These are phyloP conservation scores for Syzygium malaccense DNA, from an alignment of 441 rosid genomes.

Conservation along the genomic window DNA sequence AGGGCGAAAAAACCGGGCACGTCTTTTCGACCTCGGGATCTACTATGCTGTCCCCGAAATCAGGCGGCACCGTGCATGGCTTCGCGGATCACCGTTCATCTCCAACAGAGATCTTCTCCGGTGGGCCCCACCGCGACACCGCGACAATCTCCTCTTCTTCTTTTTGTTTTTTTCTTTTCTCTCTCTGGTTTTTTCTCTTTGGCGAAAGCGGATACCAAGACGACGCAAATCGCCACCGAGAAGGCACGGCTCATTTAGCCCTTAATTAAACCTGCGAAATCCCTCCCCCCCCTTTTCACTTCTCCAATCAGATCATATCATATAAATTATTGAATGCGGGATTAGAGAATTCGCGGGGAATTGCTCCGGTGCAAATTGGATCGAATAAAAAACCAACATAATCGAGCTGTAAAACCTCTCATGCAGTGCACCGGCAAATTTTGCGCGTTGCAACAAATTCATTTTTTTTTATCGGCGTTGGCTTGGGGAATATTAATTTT, in stretches of 20 bases:
- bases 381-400: no score
- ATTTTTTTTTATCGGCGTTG: no score
- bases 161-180: background rate
- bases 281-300: background rate
- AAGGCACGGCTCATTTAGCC: background rate
- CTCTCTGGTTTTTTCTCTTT: background rate
- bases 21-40: background rate
- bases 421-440: no score
- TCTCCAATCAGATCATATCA: fast-evolving
- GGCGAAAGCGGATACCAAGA: background rate
- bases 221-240: background rate
- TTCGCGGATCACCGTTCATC: background rate
- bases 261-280: background rate
- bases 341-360: background rate
- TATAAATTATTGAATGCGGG: no score
- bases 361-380: background rate
- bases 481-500: no score
- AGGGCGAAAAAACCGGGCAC: background rate
- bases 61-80: background rate
- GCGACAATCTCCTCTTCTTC: background rate
- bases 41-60: background rate
- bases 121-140: background rate
- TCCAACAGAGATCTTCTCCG: background rate
- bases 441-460: no score
- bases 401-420: no score